Percentiles rank a stretch among this genome's conserved stretches.
These are phyloP conservation scores for Karstenula rhodostoma DNA, from an alignment of 2,329 filamentous ascomycete species.

Conservation along the genomic window DNA sequence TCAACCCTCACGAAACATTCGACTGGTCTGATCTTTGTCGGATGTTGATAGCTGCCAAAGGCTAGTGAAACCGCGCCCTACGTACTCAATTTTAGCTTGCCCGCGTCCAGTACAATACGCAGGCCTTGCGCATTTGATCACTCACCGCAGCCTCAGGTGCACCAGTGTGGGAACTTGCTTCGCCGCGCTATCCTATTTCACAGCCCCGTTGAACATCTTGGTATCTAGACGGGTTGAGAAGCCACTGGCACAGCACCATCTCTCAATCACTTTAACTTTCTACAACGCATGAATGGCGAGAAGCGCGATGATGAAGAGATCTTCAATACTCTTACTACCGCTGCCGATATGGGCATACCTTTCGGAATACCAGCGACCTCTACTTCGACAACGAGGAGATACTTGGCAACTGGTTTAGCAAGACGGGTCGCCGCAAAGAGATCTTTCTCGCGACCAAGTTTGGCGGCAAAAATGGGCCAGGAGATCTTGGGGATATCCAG, in stretches of 20 bases:
- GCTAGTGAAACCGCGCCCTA: not conserved
- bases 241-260: not conserved
- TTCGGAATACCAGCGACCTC: slow-evolving; percentile 40
- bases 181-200: not conserved
- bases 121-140: not conserved
- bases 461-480: not conserved
- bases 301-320: slow-evolving; percentile 10
- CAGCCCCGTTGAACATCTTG: not conserved
- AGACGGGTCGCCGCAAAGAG: slow-evolving; percentile 15
- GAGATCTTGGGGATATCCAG: slow-evolving; percentile 19
- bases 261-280: not conserved
- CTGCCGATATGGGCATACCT: slow-evolving; percentile 32
- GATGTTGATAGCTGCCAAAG: not conserved
- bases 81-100: not conserved
- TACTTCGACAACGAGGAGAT: slow-evolving; percentile 31
- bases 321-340: slow-evolving; percentile 16
- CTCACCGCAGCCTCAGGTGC: not conserved
- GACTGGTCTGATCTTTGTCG: not conserved
- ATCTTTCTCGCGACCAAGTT: slow-evolving; percentile 27
- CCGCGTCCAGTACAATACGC: not conserved
- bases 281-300: not conserved
- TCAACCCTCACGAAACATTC: not conserved
- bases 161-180: not conserved
- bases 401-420: slow-evolving; percentile 28
- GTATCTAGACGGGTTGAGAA: not conserved